phyloP scores from a whole-genome alignment of 2,329 filamentous ascomycete species.

The Penicillium sp. region DNA sequence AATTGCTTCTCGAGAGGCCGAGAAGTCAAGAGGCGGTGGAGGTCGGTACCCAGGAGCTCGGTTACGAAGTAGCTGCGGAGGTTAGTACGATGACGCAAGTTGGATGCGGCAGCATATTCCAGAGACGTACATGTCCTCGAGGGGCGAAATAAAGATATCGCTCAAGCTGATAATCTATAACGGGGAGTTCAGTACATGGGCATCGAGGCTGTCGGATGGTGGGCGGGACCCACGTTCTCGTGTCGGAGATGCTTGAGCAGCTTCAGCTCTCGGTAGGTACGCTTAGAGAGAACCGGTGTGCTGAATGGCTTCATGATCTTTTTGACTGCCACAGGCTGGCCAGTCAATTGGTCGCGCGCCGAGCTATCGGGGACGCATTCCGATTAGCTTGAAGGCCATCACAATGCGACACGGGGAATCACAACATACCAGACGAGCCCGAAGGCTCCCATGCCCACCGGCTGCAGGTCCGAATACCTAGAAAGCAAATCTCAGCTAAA shows the following conservation, averaged over 20 bases:
- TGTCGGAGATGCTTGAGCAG: slow-evolving; percentile 93
- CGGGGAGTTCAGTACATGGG: slow-evolving; percentile 15
- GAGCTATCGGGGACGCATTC: slow-evolving; percentile 57
- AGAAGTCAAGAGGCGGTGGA: slow-evolving; percentile 91
- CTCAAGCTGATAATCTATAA: slow-evolving; percentile 88
- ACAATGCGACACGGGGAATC: slow-evolving; percentile 12
- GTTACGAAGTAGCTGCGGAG: slow-evolving; percentile 84
- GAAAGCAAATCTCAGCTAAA: slow-evolving; percentile 6
- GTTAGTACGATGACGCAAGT: neutral
- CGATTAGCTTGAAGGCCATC: slow-evolving; percentile 13
- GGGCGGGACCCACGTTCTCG: slow-evolving; percentile 68
- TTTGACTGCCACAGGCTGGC: slow-evolving; percentile 95
- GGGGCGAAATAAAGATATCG: slow-evolving; percentile 98
- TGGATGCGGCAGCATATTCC: neutral
- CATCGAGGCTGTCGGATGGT: neutral
- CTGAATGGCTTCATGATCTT: slow-evolving; percentile 99
- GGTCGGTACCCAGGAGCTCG: slow-evolving; percentile 91
- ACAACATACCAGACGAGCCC: slow-evolving; percentile 83
- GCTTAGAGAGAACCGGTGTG: slow-evolving; percentile 95
- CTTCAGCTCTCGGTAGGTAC: slow-evolving; percentile 96
- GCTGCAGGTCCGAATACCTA: slow-evolving; percentile 96
- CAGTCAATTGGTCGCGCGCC: slow-evolving; percentile 94
- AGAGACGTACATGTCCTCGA: slow-evolving; percentile 84
- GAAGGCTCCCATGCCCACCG: slow-evolving; percentile 98
- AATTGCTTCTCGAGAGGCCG: slow-evolving; percentile 98